Evolutionary conservation across 768 basidiomycete genomes (phyloP).

Genomic region (Baorangia bicolor): DNA sequence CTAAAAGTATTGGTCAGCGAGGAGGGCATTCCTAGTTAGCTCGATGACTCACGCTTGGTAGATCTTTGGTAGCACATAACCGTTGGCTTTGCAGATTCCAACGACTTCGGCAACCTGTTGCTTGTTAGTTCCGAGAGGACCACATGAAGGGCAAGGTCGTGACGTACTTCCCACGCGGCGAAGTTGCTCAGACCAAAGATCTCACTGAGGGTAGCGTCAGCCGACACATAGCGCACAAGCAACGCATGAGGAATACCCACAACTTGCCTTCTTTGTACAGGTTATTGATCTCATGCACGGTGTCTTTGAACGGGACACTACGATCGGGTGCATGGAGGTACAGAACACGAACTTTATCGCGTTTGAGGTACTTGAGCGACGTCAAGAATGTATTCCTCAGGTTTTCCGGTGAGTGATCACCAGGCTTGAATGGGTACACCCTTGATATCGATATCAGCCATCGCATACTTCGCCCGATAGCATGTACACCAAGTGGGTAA

Average conservation of each 20-base stretch:
- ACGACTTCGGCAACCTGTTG: conserved; percentile 57
- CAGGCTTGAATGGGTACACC: conserved; percentile 40
- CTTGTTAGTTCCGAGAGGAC: not conserved
- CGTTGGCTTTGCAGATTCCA: conserved; percentile 52
- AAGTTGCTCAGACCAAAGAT: conserved; percentile 66
- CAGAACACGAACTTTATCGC: conserved; percentile 47
- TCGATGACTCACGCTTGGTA: conserved; percentile 48
- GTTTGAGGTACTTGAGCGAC: conserved; percentile 46
- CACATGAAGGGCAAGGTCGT: not conserved
- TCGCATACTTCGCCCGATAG: too few species aligned
- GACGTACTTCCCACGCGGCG: conserved; percentile 49
- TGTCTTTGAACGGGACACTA: conserved; percentile 55
- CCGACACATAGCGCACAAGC: not conserved
- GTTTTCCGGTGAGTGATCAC: conserved; percentile 40
- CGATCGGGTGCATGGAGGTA: conserved; percentile 65
- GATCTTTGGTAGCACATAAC: conserved; percentile 53
- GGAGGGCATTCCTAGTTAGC: not conserved
- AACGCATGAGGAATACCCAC: conserved; percentile 29
- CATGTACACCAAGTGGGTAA: too few species aligned
- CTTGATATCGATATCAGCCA: conserved; percentile 25
- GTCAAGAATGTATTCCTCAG: conserved; percentile 45
- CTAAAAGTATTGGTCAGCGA: conserved; percentile 5
- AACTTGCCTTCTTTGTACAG: conserved; percentile 58
- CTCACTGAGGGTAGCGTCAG: conserved; percentile 35
- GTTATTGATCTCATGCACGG: conserved; percentile 51